Evolutionary conservation across 2,329 filamentous ascomycete species (phyloP).

Genomic region (Ambrosiella cleistominuta): DNA sequence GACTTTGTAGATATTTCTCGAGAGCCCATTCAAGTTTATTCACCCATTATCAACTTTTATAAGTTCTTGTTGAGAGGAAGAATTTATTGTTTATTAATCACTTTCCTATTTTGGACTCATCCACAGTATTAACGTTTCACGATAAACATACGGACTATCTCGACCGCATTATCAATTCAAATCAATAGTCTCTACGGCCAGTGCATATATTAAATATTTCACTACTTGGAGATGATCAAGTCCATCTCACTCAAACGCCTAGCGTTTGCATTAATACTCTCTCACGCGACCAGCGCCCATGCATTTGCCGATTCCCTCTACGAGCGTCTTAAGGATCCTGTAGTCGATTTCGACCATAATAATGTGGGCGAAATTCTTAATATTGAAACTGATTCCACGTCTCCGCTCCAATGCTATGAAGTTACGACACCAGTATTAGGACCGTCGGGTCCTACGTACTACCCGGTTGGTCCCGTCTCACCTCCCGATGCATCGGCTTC

Average conservation of each 20-base stretch:
- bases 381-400: background rate
- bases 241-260: background rate
- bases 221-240: background rate
- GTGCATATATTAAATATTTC: background rate
- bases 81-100: background rate
- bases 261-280: background rate
- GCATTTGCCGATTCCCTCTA: background rate
- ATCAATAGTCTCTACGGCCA: no score
- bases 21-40: no score
- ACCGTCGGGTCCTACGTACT: constrained; percentile 22
- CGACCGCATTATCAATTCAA: no score
- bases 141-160: no score
- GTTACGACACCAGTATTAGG: constrained; percentile 48
- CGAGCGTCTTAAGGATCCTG: background rate
- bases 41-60: no score
- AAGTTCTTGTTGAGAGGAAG: no score
- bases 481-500: background rate
- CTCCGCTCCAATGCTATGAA: constrained; percentile 41
- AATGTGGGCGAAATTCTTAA: background rate
- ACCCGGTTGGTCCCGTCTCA: constrained; percentile 15
- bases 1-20: no score
- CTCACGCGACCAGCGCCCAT: background rate
- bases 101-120: background rate
- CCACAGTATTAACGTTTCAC: no score
- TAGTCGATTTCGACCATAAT: background rate